Evolutionary conservation across 257 asterid species (phyloP).

Genomic region (Striga asiatica): DNA sequence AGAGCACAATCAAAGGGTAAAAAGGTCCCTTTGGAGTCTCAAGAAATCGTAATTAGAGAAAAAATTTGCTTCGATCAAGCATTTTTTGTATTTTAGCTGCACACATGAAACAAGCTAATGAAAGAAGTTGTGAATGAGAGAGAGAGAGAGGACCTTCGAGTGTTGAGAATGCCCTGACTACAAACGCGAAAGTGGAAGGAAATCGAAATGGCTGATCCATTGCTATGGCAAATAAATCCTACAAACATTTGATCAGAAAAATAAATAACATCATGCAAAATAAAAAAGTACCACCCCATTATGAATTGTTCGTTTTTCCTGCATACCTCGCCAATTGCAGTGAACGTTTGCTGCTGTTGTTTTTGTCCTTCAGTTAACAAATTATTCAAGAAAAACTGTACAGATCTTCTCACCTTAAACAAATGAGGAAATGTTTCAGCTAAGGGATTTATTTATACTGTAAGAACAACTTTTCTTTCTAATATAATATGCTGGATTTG

Average conservation of each 20-base stretch:
- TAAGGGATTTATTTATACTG: background rate
- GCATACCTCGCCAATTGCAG: slow-evolving; percentile 87
- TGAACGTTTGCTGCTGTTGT: slow-evolving; percentile 63
- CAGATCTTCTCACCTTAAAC: slow-evolving; percentile 69
- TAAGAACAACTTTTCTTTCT: background rate
- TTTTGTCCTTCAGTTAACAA: slow-evolving; percentile 43
- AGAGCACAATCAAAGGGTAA: slow-evolving; percentile 2
- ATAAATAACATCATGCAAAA: background rate
- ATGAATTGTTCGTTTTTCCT: no score
- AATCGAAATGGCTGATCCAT: slow-evolving; percentile 83
- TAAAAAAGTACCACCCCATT: background rate
- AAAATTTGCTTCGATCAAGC: no score
- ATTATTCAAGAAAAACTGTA: slow-evolving; percentile 85
- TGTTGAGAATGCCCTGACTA: slow-evolving; percentile 81
- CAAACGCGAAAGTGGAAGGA: slow-evolving; percentile 82
- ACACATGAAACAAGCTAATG: no score
- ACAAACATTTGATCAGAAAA: slow-evolving; percentile 14
- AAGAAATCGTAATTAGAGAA: no score
- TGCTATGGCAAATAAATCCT: slow-evolving; percentile 92
- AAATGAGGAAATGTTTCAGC: background rate
- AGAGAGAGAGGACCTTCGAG: slow-evolving; percentile 63
- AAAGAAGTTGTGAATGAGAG: slow-evolving; percentile 11
- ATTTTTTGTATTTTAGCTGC: no score
- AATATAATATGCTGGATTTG: no score
- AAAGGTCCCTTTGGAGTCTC: background rate